Conservation (phyloP, 2,329 filamentous ascomycete genomes). For the Aureobasidium namibiae region DNA sequence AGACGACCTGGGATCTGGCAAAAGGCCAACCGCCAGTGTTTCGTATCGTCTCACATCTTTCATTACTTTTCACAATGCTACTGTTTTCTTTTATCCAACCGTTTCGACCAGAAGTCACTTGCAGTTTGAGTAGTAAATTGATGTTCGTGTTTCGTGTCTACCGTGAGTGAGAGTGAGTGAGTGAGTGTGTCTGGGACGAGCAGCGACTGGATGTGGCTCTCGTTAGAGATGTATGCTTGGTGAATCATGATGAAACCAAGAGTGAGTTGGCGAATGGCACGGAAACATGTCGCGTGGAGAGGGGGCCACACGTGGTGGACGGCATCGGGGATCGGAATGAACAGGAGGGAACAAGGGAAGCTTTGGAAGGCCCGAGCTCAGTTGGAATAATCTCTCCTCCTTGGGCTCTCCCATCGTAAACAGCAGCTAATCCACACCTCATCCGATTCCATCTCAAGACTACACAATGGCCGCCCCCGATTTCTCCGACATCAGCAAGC, state of each 20-base stretch:
- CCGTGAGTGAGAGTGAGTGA: background rate
- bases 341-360: background rate
- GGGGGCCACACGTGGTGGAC: background rate
- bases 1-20: background rate
- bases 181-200: background rate
- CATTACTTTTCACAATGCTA: background rate
- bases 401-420: background rate
- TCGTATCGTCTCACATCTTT: background rate
- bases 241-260: background rate
- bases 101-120: background rate
- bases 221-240: background rate
- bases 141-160: background rate
- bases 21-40: background rate
- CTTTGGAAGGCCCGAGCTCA: background rate
- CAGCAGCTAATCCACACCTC: background rate
- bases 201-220: background rate
- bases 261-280: background rate
- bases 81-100: background rate
- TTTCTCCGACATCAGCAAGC: constrained; percentile 15
- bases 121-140: background rate
- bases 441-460: background rate
- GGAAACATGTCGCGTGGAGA: background rate
- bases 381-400: background rate
- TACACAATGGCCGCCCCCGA: constrained; percentile 14
- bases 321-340: background rate